A percentile compares a stretch with the other conserved stretches of the same genome.
Conservation (phyloP, 352 stramenopile genomes). For the Hyaloperonospora brassicae region DNA sequence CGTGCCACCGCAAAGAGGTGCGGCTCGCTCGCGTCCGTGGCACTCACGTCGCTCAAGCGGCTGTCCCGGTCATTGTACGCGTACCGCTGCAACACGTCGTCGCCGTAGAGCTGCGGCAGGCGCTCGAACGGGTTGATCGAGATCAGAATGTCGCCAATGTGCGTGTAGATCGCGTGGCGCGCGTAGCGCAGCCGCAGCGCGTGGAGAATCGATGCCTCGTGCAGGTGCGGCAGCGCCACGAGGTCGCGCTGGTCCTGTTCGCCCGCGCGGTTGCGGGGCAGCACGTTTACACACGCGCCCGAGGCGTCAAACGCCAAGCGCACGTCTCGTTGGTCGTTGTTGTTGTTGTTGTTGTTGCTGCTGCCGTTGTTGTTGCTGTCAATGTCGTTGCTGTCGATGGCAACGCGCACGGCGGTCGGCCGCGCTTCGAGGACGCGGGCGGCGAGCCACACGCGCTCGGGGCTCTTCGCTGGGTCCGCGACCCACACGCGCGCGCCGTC, state of each 20-base stretch:
- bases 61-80: conserved; percentile 20
- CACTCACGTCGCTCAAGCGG: conserved; percentile 8
- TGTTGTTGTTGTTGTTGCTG: conserved; percentile 3
- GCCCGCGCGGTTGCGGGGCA: conserved; percentile 55
- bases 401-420: conserved; percentile 16
- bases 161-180: conserved; percentile 80
- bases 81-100: conserved; percentile 42
- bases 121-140: conserved; percentile 83
- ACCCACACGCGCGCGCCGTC: conserved; percentile 65
- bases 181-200: conserved; percentile 68
- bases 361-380: conserved; percentile 10
- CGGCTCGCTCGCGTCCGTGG: conserved; percentile 20
- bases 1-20: conserved; percentile 76
- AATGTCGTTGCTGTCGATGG: conserved; percentile 15
- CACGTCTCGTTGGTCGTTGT: conserved; percentile 27
- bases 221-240: conserved; percentile 72
- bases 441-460: conserved; percentile 54
- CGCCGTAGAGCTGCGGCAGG: conserved; percentile 59
- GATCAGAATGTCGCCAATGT: conserved; percentile 80
- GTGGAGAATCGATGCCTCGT: conserved; percentile 80
- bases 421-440: conserved; percentile 29
- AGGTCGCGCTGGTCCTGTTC: conserved; percentile 70
- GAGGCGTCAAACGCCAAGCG: conserved; percentile 25
- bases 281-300: conserved; percentile 57
- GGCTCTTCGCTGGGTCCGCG: conserved; percentile 26